Evolutionary conservation across 306 rosid genomes (phyloP), one percentile per base, ranked within the genome.

Genomic region (Inga laurina): DNA sequence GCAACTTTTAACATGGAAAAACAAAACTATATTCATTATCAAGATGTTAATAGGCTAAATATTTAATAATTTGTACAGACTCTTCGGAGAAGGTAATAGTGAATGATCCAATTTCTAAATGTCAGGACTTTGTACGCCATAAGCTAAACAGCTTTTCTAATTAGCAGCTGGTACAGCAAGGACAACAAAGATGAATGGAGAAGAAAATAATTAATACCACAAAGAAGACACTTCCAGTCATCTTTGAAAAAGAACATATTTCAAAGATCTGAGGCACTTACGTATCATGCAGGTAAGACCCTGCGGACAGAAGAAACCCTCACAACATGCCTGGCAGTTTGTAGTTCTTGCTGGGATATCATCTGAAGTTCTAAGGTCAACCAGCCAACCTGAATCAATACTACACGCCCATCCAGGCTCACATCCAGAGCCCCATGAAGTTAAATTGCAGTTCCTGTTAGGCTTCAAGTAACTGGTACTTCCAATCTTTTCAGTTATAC

Each of bases 391-490:
- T 18, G 86, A 68, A 75, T 64, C 90, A 54, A 82, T 78, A 86
- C 93, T 84, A 61, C 99, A 96, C 19, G 97, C 98, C 99, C 99
- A 94, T 79, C 99, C 99, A 22, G 99, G 99, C 89, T 96, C 98
- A 66, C 99, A 96, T 19, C 99, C 98, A 72, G 97, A 43, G 72
- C 84, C 89, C 99, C 99, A 96, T 16, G 97, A 86, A 72, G 98
- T 88, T 80, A 94, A 88, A 90, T 96, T 96, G 82, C 99, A 96
- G 78, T 96, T 96, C 88, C 77, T 90, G 82, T 94, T 96, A 66
- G 92, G 99, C 85, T 82, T 92, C 83, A 94, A 83, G 72, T 92
- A 91, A 82, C 87, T 86, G 78, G 87, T 89, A 88, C 82, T 84
- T 46, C 30, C 45, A 32, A 91, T 81, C 64, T 66, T 75, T 75